These are phyloP conservation scores for Epithemia pelagica DNA, from an alignment of 108 stramenopile genomes.

Conservation along the genomic window DNA sequence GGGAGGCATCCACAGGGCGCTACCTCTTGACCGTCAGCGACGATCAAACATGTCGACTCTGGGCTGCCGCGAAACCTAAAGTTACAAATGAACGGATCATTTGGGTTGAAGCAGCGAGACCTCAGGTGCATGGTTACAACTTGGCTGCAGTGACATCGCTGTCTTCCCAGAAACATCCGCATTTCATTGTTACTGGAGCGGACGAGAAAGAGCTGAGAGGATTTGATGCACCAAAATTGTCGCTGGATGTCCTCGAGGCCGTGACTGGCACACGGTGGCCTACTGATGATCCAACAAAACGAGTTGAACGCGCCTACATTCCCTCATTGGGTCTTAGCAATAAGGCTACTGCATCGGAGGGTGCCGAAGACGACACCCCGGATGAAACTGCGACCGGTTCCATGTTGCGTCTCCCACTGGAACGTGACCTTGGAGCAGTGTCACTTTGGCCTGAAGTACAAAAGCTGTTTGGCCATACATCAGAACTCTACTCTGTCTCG, in stretches of 20 bases:
- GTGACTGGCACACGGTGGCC: conserved; percentile 4
- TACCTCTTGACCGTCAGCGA: conserved; percentile 70
- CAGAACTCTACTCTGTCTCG: conserved; percentile 71
- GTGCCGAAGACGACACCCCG: conserved; percentile 33
- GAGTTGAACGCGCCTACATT: conserved; percentile 79
- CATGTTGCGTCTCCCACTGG: conserved; percentile 47
- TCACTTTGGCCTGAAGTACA: conserved; percentile 81
- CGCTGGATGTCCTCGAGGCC: conserved; percentile 41
- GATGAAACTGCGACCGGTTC: conserved; percentile 14
- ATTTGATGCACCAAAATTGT: conserved; percentile 74
- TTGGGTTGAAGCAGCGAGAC: conserved; percentile 79
- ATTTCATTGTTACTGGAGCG: conserved; percentile 72
- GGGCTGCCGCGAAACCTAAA: conserved; percentile 43
- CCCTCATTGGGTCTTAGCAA: conserved; percentile 84
- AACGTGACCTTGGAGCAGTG: conserved; percentile 73
- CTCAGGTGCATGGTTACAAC: conserved; percentile 87
- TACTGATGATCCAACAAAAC: conserved; percentile 6
- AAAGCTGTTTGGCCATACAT: conserved; percentile 80
- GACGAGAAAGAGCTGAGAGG: conserved; percentile 84
- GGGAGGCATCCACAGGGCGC: conserved; percentile 60
- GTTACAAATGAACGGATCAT: conserved; percentile 7
- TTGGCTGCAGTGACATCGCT: conserved; percentile 65
- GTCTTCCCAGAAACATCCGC: conserved; percentile 34
- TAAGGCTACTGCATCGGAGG: conserved; percentile 64
- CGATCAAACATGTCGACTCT: conserved; percentile 82